phyloP scores from a whole-genome alignment of 1,284 basidiomycete species.

The Microbotryum scabiosae region DNA sequence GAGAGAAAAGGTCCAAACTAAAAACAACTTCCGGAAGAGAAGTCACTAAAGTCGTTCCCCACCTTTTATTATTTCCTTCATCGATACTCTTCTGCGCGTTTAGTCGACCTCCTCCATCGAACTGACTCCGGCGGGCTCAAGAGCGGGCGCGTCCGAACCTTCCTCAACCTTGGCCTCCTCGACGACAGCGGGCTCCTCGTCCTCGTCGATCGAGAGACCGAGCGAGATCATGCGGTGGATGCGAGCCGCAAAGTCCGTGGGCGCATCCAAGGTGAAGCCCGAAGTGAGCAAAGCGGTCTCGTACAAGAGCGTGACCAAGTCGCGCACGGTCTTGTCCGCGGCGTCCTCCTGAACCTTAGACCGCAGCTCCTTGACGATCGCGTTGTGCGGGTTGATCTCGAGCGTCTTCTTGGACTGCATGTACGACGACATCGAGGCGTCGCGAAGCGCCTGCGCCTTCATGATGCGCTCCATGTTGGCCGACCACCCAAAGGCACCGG shows the following conservation, averaged over 20 bases:
- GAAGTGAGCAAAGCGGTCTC: constrained; percentile 77
- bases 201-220: constrained; percentile 48
- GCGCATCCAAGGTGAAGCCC: constrained; percentile 85
- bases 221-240: constrained; percentile 94
- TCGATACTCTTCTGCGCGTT: constrained; percentile 22
- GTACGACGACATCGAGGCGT: constrained; percentile 98
- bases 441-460: constrained; percentile 98
- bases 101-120: constrained; percentile 48
- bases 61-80: too few species aligned
- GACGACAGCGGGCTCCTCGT: constrained; percentile 33
- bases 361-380: constrained; percentile 94
- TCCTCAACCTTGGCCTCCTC: constrained; percentile 38
- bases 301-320: constrained; percentile 89
- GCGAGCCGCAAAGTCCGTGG: constrained; percentile 87
- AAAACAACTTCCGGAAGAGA: too few species aligned
- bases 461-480: constrained; percentile 98
- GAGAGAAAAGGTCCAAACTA: too few species aligned
- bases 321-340: constrained; percentile 95
- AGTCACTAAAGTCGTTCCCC: too few species aligned
- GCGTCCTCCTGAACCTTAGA: constrained; percentile 92
- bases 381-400: constrained; percentile 89
- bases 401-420: constrained; percentile 97
- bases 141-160: constrained; percentile 21
- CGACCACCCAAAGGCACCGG: constrained; percentile 98
- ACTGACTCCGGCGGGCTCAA: constrained; percentile 20